phyloP scores from a whole-genome alignment of 108 stramenopile species.

The Skeletonema potamos region DNA sequence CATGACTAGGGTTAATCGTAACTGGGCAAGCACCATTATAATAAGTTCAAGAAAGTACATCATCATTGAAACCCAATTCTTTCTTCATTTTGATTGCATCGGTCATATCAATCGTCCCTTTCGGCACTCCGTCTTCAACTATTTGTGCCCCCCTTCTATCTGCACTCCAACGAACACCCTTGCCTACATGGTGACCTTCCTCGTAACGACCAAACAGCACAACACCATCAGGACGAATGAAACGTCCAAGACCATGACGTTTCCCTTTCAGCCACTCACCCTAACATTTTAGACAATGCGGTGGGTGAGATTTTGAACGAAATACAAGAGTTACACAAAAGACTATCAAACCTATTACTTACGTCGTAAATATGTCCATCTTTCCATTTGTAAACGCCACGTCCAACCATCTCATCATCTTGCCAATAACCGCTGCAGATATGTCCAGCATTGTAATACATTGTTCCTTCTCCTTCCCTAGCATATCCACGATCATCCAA shows the following conservation, averaged over 20 bases:
- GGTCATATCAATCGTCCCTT: slow-evolving; percentile 20
- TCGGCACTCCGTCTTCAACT: slow-evolving; percentile 36
- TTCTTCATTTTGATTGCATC: slow-evolving; percentile 16
- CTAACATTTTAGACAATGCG: too few relatives aligned
- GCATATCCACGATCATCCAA: slow-evolving; percentile 27
- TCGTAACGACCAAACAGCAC: slow-evolving; percentile 36
- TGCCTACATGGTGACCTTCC: slow-evolving; percentile 36
- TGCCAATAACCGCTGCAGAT: slow-evolving; percentile 30
- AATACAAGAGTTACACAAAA: too few relatives aligned
- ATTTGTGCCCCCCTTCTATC: slow-evolving; percentile 37
- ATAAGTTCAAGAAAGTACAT: slow-evolving; percentile 4
- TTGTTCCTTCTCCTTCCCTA: slow-evolving; percentile 22
- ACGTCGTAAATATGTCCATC: slow-evolving; percentile 39
- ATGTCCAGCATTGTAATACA: slow-evolving; percentile 48
- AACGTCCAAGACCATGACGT: slow-evolving; percentile 37
- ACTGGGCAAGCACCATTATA: background rate
- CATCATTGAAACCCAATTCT: slow-evolving; percentile 32
- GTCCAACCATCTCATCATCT: slow-evolving; percentile 41
- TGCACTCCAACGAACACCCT: slow-evolving; percentile 38
- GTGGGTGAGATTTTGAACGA: too few relatives aligned
- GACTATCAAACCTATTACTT: too few relatives aligned
- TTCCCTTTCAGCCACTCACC: slow-evolving; percentile 35
- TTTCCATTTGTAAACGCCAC: slow-evolving; percentile 27
- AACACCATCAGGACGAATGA: slow-evolving; percentile 37
- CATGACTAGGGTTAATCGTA: background rate